A percentile compares a stretch with the other conserved stretches of the same genome.
Evolutionary conservation across 1,284 basidiomycete species (phyloP).

Genomic region (Tilletia caries): DNA sequence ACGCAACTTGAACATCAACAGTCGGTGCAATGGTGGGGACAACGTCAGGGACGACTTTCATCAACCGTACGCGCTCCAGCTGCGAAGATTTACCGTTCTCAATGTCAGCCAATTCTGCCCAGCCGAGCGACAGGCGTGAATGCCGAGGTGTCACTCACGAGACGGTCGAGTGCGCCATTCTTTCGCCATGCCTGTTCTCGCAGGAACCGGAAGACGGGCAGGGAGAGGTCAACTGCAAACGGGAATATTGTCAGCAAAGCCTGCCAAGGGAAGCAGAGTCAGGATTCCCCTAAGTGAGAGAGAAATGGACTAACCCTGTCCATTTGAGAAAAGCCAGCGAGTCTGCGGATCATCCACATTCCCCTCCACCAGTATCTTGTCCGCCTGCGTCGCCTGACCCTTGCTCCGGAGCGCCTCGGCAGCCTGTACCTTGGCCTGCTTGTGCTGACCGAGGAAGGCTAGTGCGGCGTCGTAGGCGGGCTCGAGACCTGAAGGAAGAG

Average conservation of each 20-base stretch:
- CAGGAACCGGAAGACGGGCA: slow-evolving; percentile 72
- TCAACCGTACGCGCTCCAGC: slow-evolving; percentile 81
- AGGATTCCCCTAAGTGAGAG: too few species aligned
- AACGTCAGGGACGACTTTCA: slow-evolving; percentile 85
- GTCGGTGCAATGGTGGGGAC: slow-evolving; percentile 70
- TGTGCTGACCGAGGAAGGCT: slow-evolving; percentile 62
- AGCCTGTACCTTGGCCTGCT: slow-evolving; percentile 54
- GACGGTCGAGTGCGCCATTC: slow-evolving; percentile 74
- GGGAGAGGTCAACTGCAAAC: slow-evolving; percentile 54
- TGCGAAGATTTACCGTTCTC: neutral
- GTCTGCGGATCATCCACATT: slow-evolving; percentile 73
- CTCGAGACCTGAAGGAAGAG: slow-evolving; percentile 66
- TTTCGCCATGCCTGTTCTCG: slow-evolving; percentile 80
- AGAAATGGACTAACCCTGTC: slow-evolving; percentile 73
- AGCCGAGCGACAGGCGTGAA: too few species aligned
- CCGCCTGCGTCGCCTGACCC: slow-evolving; percentile 48
- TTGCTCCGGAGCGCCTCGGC: slow-evolving; percentile 26
- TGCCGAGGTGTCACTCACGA: slow-evolving; percentile 63
- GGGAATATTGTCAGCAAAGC: slow-evolving; percentile 14
- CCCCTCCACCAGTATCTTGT: slow-evolving; percentile 64
- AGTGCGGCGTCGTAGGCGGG: slow-evolving; percentile 81
- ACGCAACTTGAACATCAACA: slow-evolving; percentile 68
- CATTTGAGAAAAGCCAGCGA: slow-evolving; percentile 70
- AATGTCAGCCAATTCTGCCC: too few species aligned
- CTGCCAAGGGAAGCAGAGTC: too few species aligned